Evolutionary conservation across 1,139 yeast species (phyloP).

Genomic region (Saccharomyces hybrid): DNA sequence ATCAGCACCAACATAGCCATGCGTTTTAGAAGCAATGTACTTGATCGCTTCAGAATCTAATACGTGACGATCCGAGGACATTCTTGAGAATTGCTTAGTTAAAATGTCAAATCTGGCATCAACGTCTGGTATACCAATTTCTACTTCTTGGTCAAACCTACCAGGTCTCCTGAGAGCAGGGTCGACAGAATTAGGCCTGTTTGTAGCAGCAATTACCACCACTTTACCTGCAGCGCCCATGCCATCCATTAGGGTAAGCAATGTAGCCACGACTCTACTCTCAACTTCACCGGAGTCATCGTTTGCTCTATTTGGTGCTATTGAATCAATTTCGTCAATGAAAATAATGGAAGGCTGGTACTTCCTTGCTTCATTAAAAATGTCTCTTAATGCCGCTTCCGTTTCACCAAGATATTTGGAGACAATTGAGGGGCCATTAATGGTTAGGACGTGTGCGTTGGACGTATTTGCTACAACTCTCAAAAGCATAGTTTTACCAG

Average conservation of each 20-base stretch:
- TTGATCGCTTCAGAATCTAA: constrained; percentile 48
- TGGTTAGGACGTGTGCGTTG: constrained; percentile 73
- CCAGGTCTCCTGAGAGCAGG: constrained; percentile 90
- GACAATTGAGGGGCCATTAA: constrained; percentile 87
- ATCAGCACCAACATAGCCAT: constrained; percentile 83
- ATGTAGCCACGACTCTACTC: constrained; percentile 80
- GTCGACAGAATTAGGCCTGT: constrained; percentile 74
- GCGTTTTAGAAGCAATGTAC: constrained; percentile 59
- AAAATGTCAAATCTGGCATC: constrained; percentile 61
- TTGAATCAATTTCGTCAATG: constrained; percentile 87
- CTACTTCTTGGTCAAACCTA: constrained; percentile 81
- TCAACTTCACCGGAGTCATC: constrained; percentile 90
- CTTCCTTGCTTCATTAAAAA: constrained; percentile 74
- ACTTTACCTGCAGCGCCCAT: constrained; percentile 63
- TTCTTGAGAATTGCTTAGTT: constrained; percentile 49
- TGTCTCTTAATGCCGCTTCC: constrained; percentile 71
- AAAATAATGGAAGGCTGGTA: constrained; percentile 83
- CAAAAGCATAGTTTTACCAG: constrained; percentile 89
- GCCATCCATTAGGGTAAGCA: constrained; percentile 85
- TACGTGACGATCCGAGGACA: constrained; percentile 50
- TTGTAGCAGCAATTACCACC: constrained; percentile 77
- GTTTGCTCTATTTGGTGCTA: constrained; percentile 72
- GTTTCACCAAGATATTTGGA: constrained; percentile 93
- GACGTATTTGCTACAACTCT: constrained; percentile 68
- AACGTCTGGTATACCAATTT: constrained; percentile 70